Conservation (phyloP, 139 green algal species). For the Chlorella sorokiniana region DNA sequence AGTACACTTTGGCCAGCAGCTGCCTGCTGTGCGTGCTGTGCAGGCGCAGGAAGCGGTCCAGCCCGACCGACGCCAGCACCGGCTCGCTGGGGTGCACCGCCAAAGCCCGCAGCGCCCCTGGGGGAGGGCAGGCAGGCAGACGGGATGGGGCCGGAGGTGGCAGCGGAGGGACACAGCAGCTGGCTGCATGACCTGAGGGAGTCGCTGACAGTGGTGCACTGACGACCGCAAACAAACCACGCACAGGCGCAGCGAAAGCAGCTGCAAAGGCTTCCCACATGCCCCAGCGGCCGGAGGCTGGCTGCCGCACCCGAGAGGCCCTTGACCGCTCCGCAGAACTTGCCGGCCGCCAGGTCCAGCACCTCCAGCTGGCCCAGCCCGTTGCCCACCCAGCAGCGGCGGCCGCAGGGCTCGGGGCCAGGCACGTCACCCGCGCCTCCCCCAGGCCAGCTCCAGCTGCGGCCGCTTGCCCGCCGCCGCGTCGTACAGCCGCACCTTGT, state of each 20-base stretch:
- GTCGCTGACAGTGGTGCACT: too few species aligned
- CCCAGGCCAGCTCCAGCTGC: conserved; percentile 45
- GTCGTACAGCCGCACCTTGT: conserved; percentile 58
- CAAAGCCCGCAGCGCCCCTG: conserved; percentile 52
- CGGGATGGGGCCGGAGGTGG: background rate
- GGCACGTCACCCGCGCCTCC: conserved; percentile 55
- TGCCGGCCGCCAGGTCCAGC: conserved; percentile 50
- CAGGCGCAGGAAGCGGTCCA: conserved; percentile 74
- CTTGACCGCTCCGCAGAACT: conserved; percentile 55
- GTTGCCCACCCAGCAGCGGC: conserved; percentile 66
- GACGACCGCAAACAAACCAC: too few species aligned
- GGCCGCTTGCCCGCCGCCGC: conserved; percentile 59
- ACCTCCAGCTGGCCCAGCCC: conserved; percentile 64
- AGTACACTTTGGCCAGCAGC: conserved; percentile 59
- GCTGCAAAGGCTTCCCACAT: too few species aligned
- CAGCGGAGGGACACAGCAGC: background rate
- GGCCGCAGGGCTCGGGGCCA: conserved; percentile 52
- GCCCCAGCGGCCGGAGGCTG: too few species aligned
- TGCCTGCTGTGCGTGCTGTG: conserved; percentile 51
- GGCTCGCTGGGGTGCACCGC: conserved; percentile 46
- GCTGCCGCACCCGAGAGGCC: conserved; percentile 42
- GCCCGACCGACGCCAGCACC: conserved; percentile 62
- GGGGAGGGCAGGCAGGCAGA: background rate
- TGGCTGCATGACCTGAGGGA: too few species aligned
- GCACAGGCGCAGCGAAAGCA: too few species aligned